Conservation (phyloP, 192 early-diverging fungal genomes). For the Coemansia sp. region DNA sequence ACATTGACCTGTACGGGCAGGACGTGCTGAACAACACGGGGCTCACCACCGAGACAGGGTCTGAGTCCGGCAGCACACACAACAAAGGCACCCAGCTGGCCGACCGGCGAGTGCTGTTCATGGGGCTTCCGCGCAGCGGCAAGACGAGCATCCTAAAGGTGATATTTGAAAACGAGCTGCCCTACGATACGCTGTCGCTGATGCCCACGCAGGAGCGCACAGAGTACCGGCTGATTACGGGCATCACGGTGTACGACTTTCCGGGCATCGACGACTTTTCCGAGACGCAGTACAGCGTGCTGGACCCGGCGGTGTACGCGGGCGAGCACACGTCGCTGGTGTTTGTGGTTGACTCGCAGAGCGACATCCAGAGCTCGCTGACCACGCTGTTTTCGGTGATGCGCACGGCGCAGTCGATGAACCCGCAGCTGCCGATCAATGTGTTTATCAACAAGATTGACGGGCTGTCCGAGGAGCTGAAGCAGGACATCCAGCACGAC, state of each 20-base stretch:
- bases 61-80: slow-evolving; percentile 7
- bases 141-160: slow-evolving; percentile 48
- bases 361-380: slow-evolving; percentile 81
- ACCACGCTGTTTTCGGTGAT: slow-evolving; percentile 72
- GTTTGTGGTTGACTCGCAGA: slow-evolving; percentile 96
- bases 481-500: slow-evolving; percentile 94
- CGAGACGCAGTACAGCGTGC: slow-evolving; percentile 56
- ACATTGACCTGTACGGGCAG: slow-evolving; percentile 20
- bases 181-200: slow-evolving; percentile 38
- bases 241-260: slow-evolving; percentile 78
- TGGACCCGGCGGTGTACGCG: slow-evolving; percentile 63
- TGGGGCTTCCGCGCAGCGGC: slow-evolving; percentile 51
- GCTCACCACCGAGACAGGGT: slow-evolving; percentile 22
- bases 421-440: slow-evolving; percentile 84
- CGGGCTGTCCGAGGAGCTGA: slow-evolving; percentile 91
- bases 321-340: slow-evolving; percentile 74
- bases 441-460: slow-evolving; percentile 98
- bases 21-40: slow-evolving; percentile 14
- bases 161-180: slow-evolving; percentile 26
- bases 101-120: slow-evolving; percentile 45
- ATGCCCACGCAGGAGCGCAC: slow-evolving; percentile 33
- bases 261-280: slow-evolving; percentile 86
- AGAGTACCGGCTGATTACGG: slow-evolving; percentile 32
- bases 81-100: slow-evolving; percentile 20
- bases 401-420: slow-evolving; percentile 70